phyloP scores from a whole-genome alignment of 202 grass and related monocot species.

The Digitaria exilis region DNA sequence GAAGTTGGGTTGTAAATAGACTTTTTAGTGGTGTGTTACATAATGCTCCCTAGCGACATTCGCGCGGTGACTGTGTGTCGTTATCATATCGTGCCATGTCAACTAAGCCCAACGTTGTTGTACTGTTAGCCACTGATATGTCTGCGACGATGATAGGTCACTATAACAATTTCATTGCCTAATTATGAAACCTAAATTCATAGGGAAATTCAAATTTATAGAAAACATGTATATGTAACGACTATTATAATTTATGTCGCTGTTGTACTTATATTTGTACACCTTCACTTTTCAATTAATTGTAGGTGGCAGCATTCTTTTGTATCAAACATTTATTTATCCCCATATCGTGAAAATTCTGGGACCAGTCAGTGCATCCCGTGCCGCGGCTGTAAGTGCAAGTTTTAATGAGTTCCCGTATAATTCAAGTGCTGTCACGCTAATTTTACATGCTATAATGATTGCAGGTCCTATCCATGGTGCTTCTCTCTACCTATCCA shows the following conservation, averaged over 20 bases:
- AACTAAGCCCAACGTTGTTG: no score
- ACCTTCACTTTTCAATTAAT: not conserved
- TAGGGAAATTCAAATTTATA: not conserved
- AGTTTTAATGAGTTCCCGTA: not conserved
- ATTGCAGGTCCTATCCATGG: constrained; percentile 54
- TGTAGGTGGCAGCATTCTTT: constrained; percentile 59
- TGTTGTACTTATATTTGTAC: not conserved
- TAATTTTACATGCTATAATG: not conserved
- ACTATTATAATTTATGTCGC: not conserved
- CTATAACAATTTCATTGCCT: no score
- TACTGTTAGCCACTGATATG: no score
- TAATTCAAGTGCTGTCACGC: not conserved
- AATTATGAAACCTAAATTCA: no score
- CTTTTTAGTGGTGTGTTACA: no score
- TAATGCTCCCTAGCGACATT: no score
- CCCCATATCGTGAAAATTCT: constrained; percentile 46
- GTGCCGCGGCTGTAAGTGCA: constrained; percentile 42
- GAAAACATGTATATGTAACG: not conserved
- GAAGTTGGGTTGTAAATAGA: no score
- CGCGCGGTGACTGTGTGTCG: no score
- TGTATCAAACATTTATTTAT: constrained; percentile 61
- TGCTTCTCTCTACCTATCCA: constrained; percentile 64
- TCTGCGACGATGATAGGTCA: no score
- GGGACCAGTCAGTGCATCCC: constrained; percentile 53
- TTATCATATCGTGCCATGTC: no score